Evolutionary conservation across 768 basidiomycete genomes (phyloP).

Genomic region (Phaeolepiota aurea): DNA sequence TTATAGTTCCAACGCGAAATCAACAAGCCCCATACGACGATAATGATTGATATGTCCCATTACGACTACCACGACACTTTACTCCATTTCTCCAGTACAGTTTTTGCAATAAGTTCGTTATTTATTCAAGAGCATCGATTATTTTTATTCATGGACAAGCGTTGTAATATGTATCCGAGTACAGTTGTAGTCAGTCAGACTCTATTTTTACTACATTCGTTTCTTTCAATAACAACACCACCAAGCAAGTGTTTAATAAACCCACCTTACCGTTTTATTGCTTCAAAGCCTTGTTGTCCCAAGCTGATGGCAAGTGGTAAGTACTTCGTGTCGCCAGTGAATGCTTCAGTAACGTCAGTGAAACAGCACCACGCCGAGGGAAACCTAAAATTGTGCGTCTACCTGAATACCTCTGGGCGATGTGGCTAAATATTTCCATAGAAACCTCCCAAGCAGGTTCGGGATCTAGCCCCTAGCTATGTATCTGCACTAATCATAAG

Average conservation of each 20-base stretch:
- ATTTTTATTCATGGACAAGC: neutral
- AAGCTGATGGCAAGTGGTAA: constrained; percentile 18
- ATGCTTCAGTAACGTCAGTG: constrained; percentile 2
- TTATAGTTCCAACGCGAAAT: neutral
- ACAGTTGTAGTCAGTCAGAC: neutral
- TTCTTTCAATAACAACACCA: neutral
- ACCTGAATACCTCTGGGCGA: constrained; percentile 3
- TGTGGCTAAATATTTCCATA: constrained; percentile 10
- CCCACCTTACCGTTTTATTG: too few species aligned
- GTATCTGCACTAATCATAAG: neutral
- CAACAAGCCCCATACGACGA: constrained; percentile 1
- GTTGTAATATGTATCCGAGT: neutral
- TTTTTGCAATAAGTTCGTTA: too few species aligned
- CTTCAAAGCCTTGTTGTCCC: too few species aligned
- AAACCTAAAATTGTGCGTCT: constrained; percentile 38
- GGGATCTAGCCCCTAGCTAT: neutral
- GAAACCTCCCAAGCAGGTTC: constrained; percentile 41
- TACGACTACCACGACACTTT: too few species aligned
- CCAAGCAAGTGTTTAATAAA: neutral
- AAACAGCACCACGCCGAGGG: constrained; percentile 27
- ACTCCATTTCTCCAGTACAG: too few species aligned
- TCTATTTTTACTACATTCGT: neutral
- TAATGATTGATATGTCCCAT: neutral
- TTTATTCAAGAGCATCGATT: neutral
- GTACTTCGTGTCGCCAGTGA: constrained; percentile 1